phyloP scores from a whole-genome alignment of 2,329 filamentous ascomycete species.

The Beauveria bassiana region DNA sequence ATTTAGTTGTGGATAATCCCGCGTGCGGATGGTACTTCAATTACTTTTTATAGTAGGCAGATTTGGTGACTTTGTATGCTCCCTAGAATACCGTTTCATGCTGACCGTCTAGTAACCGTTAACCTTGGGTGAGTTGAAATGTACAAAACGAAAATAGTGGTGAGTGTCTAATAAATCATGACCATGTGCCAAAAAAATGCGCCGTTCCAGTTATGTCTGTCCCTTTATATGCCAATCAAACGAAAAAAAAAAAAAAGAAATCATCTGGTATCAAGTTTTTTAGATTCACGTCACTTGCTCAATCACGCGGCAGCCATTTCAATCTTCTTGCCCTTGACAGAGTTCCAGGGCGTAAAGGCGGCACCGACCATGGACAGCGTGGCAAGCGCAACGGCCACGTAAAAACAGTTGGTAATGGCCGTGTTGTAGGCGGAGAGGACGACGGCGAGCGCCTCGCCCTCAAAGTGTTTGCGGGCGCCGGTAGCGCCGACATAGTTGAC shows the following conservation, averaged over 20 bases:
- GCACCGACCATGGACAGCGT: conserved; percentile 35
- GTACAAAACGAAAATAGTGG: not conserved
- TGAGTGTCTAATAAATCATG: not conserved
- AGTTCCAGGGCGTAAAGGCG: conserved; percentile 44
- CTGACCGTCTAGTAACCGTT: not conserved
- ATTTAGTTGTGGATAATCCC: not conserved
- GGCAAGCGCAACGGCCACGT: conserved; percentile 36
- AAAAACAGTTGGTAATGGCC: conserved; percentile 34
- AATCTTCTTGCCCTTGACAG: conserved; percentile 46
- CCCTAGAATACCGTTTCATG: not conserved
- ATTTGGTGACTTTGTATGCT: not conserved
- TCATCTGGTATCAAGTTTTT: conserved; percentile 4
- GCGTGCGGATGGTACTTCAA: not conserved
- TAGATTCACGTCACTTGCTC: not conserved
- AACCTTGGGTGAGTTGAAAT: not conserved
- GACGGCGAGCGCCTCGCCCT: conserved; percentile 22
- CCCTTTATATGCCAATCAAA: not conserved
- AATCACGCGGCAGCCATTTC: conserved; percentile 21
- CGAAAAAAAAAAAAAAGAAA: not conserved
- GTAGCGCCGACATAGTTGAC: conserved; percentile 32
- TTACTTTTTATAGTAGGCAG: not conserved
- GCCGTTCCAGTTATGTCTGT: not conserved
- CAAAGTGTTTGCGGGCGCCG: conserved; percentile 23
- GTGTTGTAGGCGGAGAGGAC: conserved; percentile 37
- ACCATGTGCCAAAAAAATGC: not conserved